A percentile compares a stretch with the other conserved stretches of the same genome.
Conservation (phyloP, 2,329 filamentous ascomycete species). For the Corynespora cassiicola region DNA sequence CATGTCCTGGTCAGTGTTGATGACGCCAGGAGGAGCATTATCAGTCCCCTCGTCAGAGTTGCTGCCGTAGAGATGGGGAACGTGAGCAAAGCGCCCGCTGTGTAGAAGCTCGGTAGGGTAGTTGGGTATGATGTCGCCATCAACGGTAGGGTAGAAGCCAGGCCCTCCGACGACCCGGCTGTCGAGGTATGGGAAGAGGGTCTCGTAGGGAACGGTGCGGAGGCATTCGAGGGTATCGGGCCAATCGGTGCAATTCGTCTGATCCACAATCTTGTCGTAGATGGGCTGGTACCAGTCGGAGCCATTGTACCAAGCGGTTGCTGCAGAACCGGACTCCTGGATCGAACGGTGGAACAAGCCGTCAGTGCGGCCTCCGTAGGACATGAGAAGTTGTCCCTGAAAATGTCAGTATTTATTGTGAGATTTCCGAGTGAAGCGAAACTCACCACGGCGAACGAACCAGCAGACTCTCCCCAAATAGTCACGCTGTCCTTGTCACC, state of each 20-base stretch:
- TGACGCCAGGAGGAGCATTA: constrained; percentile 59
- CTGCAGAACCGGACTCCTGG: constrained; percentile 44
- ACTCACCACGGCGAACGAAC: constrained; percentile 44
- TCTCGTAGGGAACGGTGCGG: constrained; percentile 65
- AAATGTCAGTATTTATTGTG: not conserved
- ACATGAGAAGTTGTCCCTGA: constrained; percentile 41
- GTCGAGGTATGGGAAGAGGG: constrained; percentile 63
- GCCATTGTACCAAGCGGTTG: constrained; percentile 48
- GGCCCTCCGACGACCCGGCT: constrained; percentile 41
- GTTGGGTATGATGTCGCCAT: constrained; percentile 64
- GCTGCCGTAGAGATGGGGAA: constrained; percentile 68
- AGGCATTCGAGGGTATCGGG: constrained; percentile 55
- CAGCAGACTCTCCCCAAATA: constrained; percentile 55
- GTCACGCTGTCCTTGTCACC: constrained; percentile 51
- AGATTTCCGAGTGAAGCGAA: not conserved
- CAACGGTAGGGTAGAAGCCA: constrained; percentile 56
- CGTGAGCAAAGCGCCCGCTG: constrained; percentile 66
- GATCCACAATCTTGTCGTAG: constrained; percentile 42
- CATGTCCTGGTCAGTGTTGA: constrained; percentile 64
- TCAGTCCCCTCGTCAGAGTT: constrained; percentile 71
- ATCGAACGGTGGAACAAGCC: constrained; percentile 45
- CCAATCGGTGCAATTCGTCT: constrained; percentile 64
- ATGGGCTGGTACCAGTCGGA: constrained; percentile 58
- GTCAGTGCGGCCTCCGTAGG: constrained; percentile 42
- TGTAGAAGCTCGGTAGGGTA: constrained; percentile 62